Percentiles rank a stretch among this genome's conserved stretches.
These are phyloP conservation scores for Kernera saxatilis DNA, from an alignment of 345 rosid genomes.

Conservation along the genomic window DNA sequence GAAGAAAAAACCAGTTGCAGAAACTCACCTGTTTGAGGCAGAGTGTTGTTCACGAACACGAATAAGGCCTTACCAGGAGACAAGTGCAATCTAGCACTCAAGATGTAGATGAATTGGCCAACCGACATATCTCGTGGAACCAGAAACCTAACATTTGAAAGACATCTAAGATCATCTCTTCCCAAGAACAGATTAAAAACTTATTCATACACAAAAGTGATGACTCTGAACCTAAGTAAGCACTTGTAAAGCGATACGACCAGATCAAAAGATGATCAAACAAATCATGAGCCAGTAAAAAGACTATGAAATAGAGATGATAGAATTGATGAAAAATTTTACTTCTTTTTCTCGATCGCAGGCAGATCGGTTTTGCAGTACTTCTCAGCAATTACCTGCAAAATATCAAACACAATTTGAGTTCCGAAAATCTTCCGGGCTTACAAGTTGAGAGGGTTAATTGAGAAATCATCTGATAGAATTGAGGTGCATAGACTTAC, in stretches of 20 bases:
- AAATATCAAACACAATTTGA: background rate
- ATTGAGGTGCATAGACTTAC: background rate
- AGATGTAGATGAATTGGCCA: slow-evolving; percentile 76
- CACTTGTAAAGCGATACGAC: too few species aligned
- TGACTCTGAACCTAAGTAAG: too few species aligned
- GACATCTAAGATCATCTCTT: background rate
- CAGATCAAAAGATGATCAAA: background rate
- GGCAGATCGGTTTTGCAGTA: slow-evolving; percentile 72
- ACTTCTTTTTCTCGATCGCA: slow-evolving; percentile 59
- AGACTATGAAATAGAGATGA: background rate
- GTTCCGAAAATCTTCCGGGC: too few species aligned
- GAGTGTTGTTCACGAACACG: slow-evolving; percentile 71
- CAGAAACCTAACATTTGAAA: slow-evolving; percentile 46
- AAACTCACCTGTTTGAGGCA: slow-evolving; percentile 74
- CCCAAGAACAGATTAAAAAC: background rate
- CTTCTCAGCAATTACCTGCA: slow-evolving; percentile 72
- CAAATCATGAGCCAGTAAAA: background rate
- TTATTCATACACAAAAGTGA: background rate
- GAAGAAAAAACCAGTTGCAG: background rate
- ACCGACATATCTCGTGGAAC: slow-evolving; percentile 89
- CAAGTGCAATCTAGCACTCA: slow-evolving; percentile 59
- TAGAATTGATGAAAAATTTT: slow-evolving; percentile 9
- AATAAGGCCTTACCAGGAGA: slow-evolving; percentile 71
- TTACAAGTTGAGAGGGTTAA: background rate
- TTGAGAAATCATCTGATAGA: too few species aligned